Evolutionary conservation across 768 basidiomycete genomes (phyloP).

Genomic region (Russula sp.): DNA sequence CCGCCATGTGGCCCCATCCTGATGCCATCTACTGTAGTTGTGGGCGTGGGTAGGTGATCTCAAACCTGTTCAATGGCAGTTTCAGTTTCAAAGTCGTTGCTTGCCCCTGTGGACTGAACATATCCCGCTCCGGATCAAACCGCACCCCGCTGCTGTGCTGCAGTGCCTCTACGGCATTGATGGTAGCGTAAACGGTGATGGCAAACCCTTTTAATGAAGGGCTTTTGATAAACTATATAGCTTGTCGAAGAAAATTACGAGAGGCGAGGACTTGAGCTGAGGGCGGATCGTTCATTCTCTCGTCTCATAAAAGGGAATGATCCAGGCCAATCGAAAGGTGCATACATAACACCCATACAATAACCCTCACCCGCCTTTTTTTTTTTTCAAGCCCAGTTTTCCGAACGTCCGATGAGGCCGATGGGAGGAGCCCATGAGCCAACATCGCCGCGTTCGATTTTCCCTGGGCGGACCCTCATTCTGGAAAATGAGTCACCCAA

Average conservation of each 20-base stretch:
- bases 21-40: neutral
- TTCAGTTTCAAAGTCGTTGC: neutral
- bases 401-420: neutral
- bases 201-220: neutral
- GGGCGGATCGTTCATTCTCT: neutral
- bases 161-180: neutral
- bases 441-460: neutral
- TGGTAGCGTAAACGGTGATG: neutral
- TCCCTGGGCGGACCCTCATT: neutral
- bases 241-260: neutral
- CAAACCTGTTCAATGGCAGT: neutral
- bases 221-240: neutral
- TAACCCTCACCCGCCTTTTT: neutral
- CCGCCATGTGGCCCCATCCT: neutral
- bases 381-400: conserved; percentile 15
- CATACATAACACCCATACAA: no score
- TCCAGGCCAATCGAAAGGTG: neutral
- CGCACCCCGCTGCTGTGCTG: neutral
- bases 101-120: neutral
- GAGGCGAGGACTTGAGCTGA: neutral
- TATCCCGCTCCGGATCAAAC: neutral
- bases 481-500: neutral
- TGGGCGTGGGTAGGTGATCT: neutral
- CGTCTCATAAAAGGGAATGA: neutral
- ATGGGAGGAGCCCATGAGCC: no score